A percentile compares a stretch with the other conserved stretches of the same genome.
Evolutionary conservation across 306 rosid genomes (phyloP).

Genomic region (Pyrus communis): DNA sequence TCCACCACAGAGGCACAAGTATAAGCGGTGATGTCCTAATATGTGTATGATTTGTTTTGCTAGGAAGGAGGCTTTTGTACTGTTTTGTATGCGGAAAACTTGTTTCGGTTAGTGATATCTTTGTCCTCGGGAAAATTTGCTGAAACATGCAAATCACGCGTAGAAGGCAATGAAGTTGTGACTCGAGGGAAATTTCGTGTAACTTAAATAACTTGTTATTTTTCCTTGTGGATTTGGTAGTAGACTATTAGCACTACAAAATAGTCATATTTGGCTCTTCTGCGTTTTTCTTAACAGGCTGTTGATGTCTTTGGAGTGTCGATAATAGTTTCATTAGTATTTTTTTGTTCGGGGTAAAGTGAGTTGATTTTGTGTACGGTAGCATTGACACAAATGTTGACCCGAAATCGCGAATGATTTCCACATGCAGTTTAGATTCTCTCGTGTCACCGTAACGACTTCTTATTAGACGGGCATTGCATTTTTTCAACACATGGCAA

Average conservation of each 20-base stretch:
- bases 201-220: neutral
- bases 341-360: too few species aligned
- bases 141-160: neutral
- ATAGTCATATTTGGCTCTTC: neutral
- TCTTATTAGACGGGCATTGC: too few species aligned
- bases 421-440: too few species aligned
- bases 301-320: too few species aligned
- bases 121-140: slow-evolving; percentile 30
- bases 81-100: slow-evolving; percentile 13
- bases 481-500: too few species aligned
- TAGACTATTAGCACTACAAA: neutral
- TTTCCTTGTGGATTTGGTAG: neutral
- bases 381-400: too few species aligned
- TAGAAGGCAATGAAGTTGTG: neutral
- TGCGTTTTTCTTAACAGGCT: neutral
- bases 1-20: slow-evolving; percentile 25
- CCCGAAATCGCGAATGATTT: too few species aligned
- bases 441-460: too few species aligned
- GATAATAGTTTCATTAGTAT: too few species aligned
- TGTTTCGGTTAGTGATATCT: slow-evolving; percentile 18
- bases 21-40: slow-evolving; percentile 19
- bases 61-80: slow-evolving; percentile 3
- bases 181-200: neutral
- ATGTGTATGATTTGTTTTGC: slow-evolving; percentile 8
- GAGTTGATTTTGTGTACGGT: too few species aligned